Evolutionary conservation across 1,139 yeast genomes (phyloP).

Genomic region (Debaryomyces nepalensis): DNA sequence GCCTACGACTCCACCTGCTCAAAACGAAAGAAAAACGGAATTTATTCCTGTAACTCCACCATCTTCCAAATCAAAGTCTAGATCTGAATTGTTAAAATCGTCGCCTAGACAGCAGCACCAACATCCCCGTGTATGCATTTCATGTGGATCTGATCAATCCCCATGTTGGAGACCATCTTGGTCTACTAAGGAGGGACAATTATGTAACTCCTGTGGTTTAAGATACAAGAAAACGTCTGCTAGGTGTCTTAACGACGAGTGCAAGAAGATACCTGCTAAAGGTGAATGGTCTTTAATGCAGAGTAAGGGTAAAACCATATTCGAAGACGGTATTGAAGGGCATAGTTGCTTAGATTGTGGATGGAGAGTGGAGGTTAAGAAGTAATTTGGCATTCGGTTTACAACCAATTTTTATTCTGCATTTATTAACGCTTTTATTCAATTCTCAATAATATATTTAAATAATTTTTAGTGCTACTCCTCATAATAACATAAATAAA

Average conservation of each 20-base stretch:
- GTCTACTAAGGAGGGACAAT: conserved; percentile 86
- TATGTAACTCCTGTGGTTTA: conserved; percentile 95
- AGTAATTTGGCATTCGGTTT: conserved; percentile 15
- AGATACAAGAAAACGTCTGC: conserved; percentile 94
- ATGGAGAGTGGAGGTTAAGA: conserved; percentile 48
- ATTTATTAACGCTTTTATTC: conserved; percentile 2
- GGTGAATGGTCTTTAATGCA: conserved; percentile 95
- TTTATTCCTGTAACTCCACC: conserved; percentile 54
- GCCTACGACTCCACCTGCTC: conserved; percentile 19
- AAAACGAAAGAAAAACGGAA: conserved; percentile 27
- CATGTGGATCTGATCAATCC: conserved; percentile 89
- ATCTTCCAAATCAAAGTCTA: conserved; percentile 36
- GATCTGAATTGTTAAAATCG: conserved; percentile 38
- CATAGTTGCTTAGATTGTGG: conserved; percentile 75
- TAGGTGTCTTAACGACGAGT: conserved; percentile 73
- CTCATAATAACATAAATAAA: background rate
- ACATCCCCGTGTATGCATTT: conserved; percentile 69
- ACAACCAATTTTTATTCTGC: conserved; percentile 4
- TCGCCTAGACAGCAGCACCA: conserved; percentile 36
- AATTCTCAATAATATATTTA: conserved; percentile 4
- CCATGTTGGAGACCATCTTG: conserved; percentile 99
- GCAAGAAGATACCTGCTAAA: conserved; percentile 92
- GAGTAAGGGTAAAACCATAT: conserved; percentile 55
- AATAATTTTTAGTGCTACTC: conserved; percentile 4
- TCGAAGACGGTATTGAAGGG: conserved; percentile 51